Conservation (phyloP, 1,139 yeast genomes). For the Trichomonascaceae sp. region DNA sequence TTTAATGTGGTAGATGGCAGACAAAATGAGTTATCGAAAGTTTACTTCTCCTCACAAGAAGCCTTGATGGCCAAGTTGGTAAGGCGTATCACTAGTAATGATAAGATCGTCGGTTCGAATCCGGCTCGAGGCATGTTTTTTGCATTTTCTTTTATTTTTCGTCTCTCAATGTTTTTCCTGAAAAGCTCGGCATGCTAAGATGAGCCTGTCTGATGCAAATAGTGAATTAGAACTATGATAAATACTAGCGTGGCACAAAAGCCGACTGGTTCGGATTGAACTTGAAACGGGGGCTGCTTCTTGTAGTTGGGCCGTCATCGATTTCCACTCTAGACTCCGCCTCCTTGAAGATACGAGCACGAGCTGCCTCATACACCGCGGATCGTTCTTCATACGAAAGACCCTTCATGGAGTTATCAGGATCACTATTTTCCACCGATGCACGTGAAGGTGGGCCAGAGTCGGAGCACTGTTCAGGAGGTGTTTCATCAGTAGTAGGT, state of each 20-base stretch:
- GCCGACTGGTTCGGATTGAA: not conserved
- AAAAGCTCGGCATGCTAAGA: slow-evolving; percentile 1
- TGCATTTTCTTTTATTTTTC: slow-evolving; percentile 1
- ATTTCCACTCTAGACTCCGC: slow-evolving; percentile 4
- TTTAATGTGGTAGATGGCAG: no score
- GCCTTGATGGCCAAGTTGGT: slow-evolving; percentile 76
- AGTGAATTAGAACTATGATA: not conserved
- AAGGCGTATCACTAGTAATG: slow-evolving; percentile 90
- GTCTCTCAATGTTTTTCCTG: not conserved
- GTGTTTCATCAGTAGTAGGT: not conserved
- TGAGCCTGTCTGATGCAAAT: not conserved
- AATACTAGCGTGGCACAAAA: not conserved
- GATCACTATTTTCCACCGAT: not conserved
- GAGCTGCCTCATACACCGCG: slow-evolving; percentile 32
- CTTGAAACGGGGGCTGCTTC: not conserved
- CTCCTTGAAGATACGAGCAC: slow-evolving; percentile 34
- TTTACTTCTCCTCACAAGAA: no score
- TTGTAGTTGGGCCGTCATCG: not conserved
- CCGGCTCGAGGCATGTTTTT: slow-evolving; percentile 58
- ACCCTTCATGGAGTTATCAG: slow-evolving; percentile 25
- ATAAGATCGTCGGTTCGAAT: slow-evolving; percentile 83
- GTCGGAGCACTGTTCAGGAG: not conserved
- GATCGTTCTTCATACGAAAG: slow-evolving; percentile 24
- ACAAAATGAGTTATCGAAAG: no score
- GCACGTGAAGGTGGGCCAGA: not conserved